Evolutionary conservation across 495 filamentous ascomycete genomes (phyloP), one percentile per base, ranked within the genome.

Genomic region (Neurospora sublineolata): DNA sequence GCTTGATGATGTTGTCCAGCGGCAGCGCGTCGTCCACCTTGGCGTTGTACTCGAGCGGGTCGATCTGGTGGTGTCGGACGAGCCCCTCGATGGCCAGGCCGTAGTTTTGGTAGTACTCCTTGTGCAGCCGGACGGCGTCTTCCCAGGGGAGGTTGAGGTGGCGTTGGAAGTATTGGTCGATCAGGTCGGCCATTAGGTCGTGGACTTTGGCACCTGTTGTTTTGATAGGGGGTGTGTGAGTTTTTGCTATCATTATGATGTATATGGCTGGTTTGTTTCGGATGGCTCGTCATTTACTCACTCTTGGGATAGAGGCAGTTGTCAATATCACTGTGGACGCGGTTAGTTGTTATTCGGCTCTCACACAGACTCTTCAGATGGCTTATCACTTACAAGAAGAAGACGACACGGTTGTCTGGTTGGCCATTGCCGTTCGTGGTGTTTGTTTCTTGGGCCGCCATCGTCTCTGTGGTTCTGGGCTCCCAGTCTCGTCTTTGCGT

Each of bases 31-130:
- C 96, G 79, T 99, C 96, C 36, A 98, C 96, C 81, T 94, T 89
- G 72, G 85, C 80, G 80, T 99, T 99, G 86, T 97, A 99, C 37
- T 94, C 93, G 4, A 99, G 86, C 2, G 96, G 91, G 76, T 99
- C 93, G 76, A 99, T 95, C 80, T 94, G 91, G 82, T 99, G 96
- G 80, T 97, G 90, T 33, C 92, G 89, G 1, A 97, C 94, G 2
- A 99, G 85, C 0, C 96, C 96, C 78, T 97, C 92, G 74, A 99
- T 94, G n/a, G 96, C 94, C 3, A 98, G 88, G 27, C 96, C 96
- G 81, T 99, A 99, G 76, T 92, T 91, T 75, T 89, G 89, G 84
- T 97, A 98, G 86, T 99, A 99, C 73, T 91, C 91, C 79, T 88
- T 83, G 80, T 97, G 96, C 3, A 99, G 87, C 75, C 88, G 84